These are phyloP conservation scores for Lactarius psammicola DNA, from an alignment of 768 basidiomycete genomes.

Conservation along the genomic window DNA sequence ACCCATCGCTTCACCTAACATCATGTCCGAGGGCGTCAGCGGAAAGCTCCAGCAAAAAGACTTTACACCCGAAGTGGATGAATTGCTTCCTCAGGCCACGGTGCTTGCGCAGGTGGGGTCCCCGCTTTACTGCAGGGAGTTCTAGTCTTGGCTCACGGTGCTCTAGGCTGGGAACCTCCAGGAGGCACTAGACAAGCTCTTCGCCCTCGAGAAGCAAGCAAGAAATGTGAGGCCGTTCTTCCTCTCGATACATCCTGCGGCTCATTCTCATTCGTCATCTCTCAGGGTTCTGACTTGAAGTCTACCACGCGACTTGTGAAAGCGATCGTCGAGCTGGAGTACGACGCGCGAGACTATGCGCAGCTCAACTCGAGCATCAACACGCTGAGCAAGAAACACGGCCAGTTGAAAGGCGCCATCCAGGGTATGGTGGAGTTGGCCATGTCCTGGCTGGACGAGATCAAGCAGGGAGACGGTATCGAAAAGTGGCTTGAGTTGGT, in stretches of 20 bases:
- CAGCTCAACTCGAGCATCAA: slow-evolving; percentile 69
- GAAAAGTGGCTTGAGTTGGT: slow-evolving; percentile 85
- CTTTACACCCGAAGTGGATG: slow-evolving; percentile 79
- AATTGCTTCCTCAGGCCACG: slow-evolving; percentile 65
- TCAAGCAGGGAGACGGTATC: slow-evolving; percentile 63
- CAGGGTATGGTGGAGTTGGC: slow-evolving; percentile 89
- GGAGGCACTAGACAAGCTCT: slow-evolving; percentile 86
- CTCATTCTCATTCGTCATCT: neutral
- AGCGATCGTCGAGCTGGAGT: slow-evolving; percentile 67
- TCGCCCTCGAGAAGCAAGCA: slow-evolving; percentile 90
- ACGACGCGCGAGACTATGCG: slow-evolving; percentile 65
- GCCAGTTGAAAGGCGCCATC: slow-evolving; percentile 87
- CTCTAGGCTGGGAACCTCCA: slow-evolving; percentile 74
- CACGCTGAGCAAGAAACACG: slow-evolving; percentile 89
- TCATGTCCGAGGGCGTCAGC: slow-evolving; percentile 58
- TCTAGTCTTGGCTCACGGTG: slow-evolving; percentile 5
- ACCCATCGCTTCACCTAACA: slow-evolving; percentile 34
- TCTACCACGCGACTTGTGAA: slow-evolving; percentile 90
- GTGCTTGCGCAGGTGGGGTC: slow-evolving; percentile 65
- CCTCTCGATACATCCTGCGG: slow-evolving; percentile 12
- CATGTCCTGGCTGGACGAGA: slow-evolving; percentile 77
- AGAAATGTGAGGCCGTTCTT: slow-evolving; percentile 66
- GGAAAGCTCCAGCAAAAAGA: slow-evolving; percentile 84
- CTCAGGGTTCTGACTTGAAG: slow-evolving; percentile 83
- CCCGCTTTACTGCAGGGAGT: neutral